These are phyloP conservation scores for Sporothrix dimorphospora DNA, from an alignment of 2,329 filamentous ascomycete genomes.

Conservation along the genomic window DNA sequence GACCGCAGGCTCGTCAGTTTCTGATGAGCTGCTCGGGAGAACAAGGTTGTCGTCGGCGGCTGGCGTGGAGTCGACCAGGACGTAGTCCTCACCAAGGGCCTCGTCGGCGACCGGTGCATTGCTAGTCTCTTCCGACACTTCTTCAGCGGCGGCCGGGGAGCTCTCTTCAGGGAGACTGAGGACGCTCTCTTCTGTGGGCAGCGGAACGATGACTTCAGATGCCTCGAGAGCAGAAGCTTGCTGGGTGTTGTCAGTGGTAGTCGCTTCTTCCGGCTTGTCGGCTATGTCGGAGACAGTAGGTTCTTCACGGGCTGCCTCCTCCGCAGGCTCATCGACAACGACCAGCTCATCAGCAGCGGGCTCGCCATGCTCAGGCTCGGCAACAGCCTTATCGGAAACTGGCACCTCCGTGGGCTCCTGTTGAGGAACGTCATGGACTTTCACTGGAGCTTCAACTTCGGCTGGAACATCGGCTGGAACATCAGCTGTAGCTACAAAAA, in stretches of 20 bases:
- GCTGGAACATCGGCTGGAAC: background rate
- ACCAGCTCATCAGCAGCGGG: background rate
- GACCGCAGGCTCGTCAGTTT: background rate
- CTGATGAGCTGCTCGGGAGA: background rate
- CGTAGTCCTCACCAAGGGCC: background rate
- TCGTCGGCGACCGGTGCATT: background rate
- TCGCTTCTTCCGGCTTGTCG: conserved; percentile 9
- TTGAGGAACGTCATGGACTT: background rate
- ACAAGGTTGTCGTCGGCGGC: background rate
- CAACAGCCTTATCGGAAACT: background rate
- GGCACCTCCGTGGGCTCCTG: background rate
- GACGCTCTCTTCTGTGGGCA: background rate
- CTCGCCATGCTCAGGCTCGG: background rate
- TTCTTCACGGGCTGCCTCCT: background rate
- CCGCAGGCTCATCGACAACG: background rate
- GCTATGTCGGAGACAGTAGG: background rate
- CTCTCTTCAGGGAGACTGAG: conserved; percentile 2
- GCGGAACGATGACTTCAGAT: conserved; percentile 12
- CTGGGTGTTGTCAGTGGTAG: background rate
- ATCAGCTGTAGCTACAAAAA: too few species aligned
- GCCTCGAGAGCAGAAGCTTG: background rate
- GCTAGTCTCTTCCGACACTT: background rate
- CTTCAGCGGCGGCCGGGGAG: background rate
- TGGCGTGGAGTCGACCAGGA: background rate
- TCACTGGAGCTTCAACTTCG: background rate